Evolutionary conservation across 768 basidiomycete species (phyloP), one percentile per base, ranked within the genome.

Genomic region (Tulasnella sp.): DNA sequence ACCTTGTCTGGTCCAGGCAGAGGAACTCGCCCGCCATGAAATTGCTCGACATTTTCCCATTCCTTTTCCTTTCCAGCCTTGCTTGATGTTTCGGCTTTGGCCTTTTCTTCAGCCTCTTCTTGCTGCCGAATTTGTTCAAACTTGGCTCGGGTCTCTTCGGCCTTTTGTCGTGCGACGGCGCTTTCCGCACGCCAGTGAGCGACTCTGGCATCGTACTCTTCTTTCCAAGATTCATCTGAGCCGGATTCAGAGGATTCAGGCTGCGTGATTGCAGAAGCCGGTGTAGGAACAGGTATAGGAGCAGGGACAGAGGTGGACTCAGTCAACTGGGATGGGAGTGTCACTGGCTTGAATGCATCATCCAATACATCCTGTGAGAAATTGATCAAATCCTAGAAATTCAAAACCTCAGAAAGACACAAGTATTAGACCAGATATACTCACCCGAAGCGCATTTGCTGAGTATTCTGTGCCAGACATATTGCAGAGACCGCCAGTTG

Each of bases 141-240:
- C 55, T 45, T 25, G 19, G 33, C 58, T 8, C 85, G 80, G 63
- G 79, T 76, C 55, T 70, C 72, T 67, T 86, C 85, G 7, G 84
- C 81, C 62, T 80, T 85, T 61, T 76, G 70, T 45, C 84, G 79
- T 37, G 78, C 79, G 54, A 75, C 75, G 27, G 83, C 79, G 33
- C 79, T 81, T 58, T 78, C 75, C 20, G 74, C 74, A 34, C 79
- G 79, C 87, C 86, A 90, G 49, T 70, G 66, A 45, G 72, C 69
- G 9, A 84, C 68, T 37, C 83, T 79, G 1, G 74, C 66, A 45
- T 87, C 79, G 61, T 87, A 84, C 59, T 78, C 72, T 13, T 66
- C 65, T 59, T 81, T 79, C 81, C 81, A 84, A 6, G 67, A 56
- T 20, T 77, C 77, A 31, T 74, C 61, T 5, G 40, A n/a, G 20